Conservation (phyloP, 192 early-diverging fungal genomes). For the Helicostylum pulchrum region DNA sequence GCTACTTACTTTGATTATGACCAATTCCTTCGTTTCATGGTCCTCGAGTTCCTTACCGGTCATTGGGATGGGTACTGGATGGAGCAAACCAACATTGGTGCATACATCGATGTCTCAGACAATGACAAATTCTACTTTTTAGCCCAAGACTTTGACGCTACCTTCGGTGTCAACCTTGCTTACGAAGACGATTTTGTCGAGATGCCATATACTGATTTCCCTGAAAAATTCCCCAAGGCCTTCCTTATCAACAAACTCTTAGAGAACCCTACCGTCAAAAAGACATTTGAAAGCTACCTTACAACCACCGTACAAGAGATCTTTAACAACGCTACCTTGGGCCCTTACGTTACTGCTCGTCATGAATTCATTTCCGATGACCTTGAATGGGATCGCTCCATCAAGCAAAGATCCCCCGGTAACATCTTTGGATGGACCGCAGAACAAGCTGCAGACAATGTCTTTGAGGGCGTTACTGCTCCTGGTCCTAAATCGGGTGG, state of each 20-base stretch:
- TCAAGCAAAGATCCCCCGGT: conserved; percentile 44
- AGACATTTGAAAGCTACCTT: conserved; percentile 41
- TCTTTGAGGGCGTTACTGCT: conserved; percentile 25
- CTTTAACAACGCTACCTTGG: conserved; percentile 46
- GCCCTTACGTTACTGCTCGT: conserved; percentile 34
- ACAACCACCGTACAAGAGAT: conserved; percentile 38
- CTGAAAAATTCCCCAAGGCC: conserved; percentile 29
- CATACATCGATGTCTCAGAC: conserved; percentile 40
- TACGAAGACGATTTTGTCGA: conserved; percentile 13
- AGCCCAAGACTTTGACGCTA: conserved; percentile 48
- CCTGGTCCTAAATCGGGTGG: conserved; percentile 27
- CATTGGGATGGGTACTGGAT: conserved; percentile 52
- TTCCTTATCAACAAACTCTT: conserved; percentile 46
- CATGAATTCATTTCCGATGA: conserved; percentile 43
- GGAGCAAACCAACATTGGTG: conserved; percentile 43
- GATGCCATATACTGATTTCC: conserved; percentile 38
- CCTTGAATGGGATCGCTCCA: conserved; percentile 44
- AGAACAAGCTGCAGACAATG: conserved; percentile 34
- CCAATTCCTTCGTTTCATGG: conserved; percentile 44
- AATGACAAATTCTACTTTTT: conserved; percentile 41
- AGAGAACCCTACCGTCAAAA: conserved; percentile 31
- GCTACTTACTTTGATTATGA: conserved; percentile 37
- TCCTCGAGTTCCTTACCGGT: conserved; percentile 46
- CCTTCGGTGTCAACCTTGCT: conserved; percentile 46
- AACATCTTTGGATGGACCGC: conserved; percentile 41